Evolutionary conservation across 2,329 filamentous ascomycete species (phyloP), one percentile per base, ranked within the genome.

Genomic region (Xylariaceae sp.): DNA sequence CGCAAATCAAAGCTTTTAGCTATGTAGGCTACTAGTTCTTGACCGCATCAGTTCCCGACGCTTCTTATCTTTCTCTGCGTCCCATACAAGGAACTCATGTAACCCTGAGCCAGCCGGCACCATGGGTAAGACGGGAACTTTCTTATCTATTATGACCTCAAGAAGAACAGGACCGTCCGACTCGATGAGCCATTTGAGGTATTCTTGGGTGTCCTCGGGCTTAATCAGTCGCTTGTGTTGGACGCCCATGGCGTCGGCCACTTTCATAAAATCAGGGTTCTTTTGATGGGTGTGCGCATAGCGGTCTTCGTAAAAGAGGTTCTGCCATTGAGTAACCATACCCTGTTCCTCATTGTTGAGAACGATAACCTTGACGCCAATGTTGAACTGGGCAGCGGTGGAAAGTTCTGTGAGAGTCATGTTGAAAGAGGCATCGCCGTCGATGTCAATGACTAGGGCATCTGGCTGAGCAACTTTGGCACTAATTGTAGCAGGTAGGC

Each of bases 251-350:
- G 94, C 88, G 64, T 97, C 91, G 29, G 91, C 87, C 43, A 98
- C 82, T 80, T 95, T 96, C 77, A 94, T 90, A 73, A 98, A 98
- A 74, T 97, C 87, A n/a, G 94, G 92, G 76, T 98, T 98, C 72
- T 86, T 83, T 78, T 96, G 93, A 75, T 98, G 94, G 0, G 94
- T 97, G 75, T 96, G 93, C 31, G 92, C 84, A 69, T 87, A 98
- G 67, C 94, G 87, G 72, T 97, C 92, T 75, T 96, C 90, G 79
- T 96, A 98, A 79, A 98, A 98, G 65, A 98, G 86, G 69, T 92
- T 93, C 78, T 98, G 94, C 94, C 94, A 98, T 79, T 97, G 94
- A 1, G 93, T 97, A 39, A 98, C 93, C 94, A 98, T 98, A 51
- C 94, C 94, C 78, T 97, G 94, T 77, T 98, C 92, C 75, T 96